A percentile compares a stretch with the other conserved stretches of the same genome.
phyloP scores from a whole-genome alignment of 208 protist genomes.

The Leishmania arabica region DNA sequence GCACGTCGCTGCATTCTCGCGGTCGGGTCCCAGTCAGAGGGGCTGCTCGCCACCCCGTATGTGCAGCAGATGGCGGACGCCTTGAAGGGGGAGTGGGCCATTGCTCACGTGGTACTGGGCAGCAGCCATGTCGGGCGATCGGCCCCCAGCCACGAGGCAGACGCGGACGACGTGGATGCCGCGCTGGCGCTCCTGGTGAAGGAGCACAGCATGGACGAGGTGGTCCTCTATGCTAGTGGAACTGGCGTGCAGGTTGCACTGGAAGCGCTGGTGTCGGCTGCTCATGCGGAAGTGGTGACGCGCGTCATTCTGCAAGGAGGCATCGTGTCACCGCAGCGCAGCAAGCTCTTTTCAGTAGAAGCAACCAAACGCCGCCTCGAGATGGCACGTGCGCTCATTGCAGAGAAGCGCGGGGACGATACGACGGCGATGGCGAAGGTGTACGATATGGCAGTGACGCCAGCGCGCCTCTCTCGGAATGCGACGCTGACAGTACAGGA shows the following conservation, averaged over 20 bases:
- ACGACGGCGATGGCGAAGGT: slow-evolving; percentile 38
- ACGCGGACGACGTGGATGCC: slow-evolving; percentile 79
- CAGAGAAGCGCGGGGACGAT: slow-evolving; percentile 51
- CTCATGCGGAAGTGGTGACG: slow-evolving; percentile 38
- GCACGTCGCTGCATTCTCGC: slow-evolving; percentile 67
- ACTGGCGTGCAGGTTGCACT: slow-evolving; percentile 80
- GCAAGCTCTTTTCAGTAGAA: slow-evolving; percentile 38
- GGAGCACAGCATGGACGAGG: slow-evolving; percentile 55
- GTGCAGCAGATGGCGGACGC: slow-evolving; percentile 39
- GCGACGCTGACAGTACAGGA: slow-evolving; percentile 72
- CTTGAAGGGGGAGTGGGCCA: slow-evolving; percentile 46
- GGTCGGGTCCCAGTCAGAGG: slow-evolving; percentile 69
- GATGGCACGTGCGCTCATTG: slow-evolving; percentile 35
- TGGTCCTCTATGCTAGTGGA: slow-evolving; percentile 69
- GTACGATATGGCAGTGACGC: slow-evolving; percentile 79
- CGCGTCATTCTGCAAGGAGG: slow-evolving; percentile 73
- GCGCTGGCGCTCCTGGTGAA: slow-evolving; percentile 48
- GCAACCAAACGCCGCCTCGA: slow-evolving; percentile 36
- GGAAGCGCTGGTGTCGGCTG: slow-evolving; percentile 43
- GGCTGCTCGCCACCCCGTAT: slow-evolving; percentile 68
- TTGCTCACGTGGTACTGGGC: slow-evolving; percentile 68
- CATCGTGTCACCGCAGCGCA: slow-evolving; percentile 41
- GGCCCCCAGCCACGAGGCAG: slow-evolving; percentile 51
- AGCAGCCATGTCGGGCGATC: slow-evolving; percentile 65
- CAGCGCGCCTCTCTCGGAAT: slow-evolving; percentile 46